Base-by-base conservation (phyloP, 352 stramenopile genomes). In the Pythium aphanidermatum region DNA sequence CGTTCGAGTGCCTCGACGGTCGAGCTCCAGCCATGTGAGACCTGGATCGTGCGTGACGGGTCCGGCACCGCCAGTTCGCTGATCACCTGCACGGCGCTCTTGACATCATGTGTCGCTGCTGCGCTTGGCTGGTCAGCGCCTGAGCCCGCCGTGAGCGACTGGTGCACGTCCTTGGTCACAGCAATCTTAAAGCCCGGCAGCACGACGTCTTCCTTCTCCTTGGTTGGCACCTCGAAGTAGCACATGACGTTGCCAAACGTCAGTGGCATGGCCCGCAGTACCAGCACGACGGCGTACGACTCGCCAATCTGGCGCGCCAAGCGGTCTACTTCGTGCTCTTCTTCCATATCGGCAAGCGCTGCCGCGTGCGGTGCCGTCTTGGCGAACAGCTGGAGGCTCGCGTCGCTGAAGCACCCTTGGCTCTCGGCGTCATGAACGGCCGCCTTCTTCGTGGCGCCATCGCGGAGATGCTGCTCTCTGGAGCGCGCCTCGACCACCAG, bases 131-230 rank as follows among this genome's bases (percentile, higher is more conserved):
- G 2, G n/a, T 36, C n/a, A 17, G 16, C 17, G 0, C 3, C 17
- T 1, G 7, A 16, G 6, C 25, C 24, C 3, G 17, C 27, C 16
- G 29, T 41, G 6, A 55, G 25, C 20, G 54, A 45, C 41, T 56
- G 54, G 25, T 53, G 40, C 4, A 26, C 16, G 27, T 83, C 59
- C 36, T 77, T 83, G 27, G 71, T 58, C 17, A 86, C 55, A 20
- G 92, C 65, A 24, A 94, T 70, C 55, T 90, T 91, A 60, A 94
- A 94, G 14, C 82, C 82, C 3, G 82, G 82, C 25, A 94, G 60
- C 21, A 88, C 65, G 1, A 70, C 60, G 19, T 54, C 39, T 35
- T 54, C 46, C n/a, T n/a, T n/a, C n/a, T n/a, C n/a, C 19, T 60
- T 53, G 40, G 24, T 30, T 8, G 48, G 63, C 28, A 66, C 47